Percentiles rank a stretch among this genome's conserved stretches.
Conservation (phyloP, 192 early-diverging fungal species). For the Backusella circina region DNA sequence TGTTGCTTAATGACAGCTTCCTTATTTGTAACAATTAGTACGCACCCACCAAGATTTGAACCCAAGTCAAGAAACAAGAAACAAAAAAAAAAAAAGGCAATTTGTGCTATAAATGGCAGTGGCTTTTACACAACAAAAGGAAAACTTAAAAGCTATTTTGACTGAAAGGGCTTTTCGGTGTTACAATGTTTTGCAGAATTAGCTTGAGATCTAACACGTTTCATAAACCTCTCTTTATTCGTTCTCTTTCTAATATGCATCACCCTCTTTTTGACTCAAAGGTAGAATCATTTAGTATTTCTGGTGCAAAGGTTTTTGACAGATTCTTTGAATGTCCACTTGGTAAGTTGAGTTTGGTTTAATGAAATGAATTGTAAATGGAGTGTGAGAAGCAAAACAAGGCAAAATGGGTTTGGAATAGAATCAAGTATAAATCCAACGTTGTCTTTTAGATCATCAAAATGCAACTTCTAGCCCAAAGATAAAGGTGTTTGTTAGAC, state of each 20-base stretch:
- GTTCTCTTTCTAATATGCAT: not conserved
- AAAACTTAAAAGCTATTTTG: too few species aligned
- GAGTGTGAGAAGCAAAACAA: not conserved
- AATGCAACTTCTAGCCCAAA: conserved; percentile 11
- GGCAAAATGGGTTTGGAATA: not conserved
- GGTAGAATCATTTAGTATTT: conserved; percentile 45
- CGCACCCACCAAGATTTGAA: too few species aligned
- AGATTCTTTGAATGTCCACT: conserved; percentile 57
- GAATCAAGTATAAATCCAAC: not conserved
- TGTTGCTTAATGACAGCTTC: too few species aligned
- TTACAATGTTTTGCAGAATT: not conserved
- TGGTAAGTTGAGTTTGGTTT: conserved; percentile 21
- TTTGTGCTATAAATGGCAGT: not conserved
- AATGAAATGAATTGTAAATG: not conserved
- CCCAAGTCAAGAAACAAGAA: too few species aligned
- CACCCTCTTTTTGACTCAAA: conserved; percentile 47
- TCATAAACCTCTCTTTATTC: not conserved
- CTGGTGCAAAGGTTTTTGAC: conserved; percentile 56
- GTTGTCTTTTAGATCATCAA: not conserved
- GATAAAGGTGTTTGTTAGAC: conserved; percentile 51
- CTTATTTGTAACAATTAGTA: too few species aligned
- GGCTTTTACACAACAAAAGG: not conserved
- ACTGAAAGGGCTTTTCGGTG: too few species aligned
- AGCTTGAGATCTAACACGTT: not conserved
- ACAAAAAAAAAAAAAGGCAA: not conserved